phyloP scores from a whole-genome alignment of 208 protist species.

The Leishmania tarentolae region DNA sequence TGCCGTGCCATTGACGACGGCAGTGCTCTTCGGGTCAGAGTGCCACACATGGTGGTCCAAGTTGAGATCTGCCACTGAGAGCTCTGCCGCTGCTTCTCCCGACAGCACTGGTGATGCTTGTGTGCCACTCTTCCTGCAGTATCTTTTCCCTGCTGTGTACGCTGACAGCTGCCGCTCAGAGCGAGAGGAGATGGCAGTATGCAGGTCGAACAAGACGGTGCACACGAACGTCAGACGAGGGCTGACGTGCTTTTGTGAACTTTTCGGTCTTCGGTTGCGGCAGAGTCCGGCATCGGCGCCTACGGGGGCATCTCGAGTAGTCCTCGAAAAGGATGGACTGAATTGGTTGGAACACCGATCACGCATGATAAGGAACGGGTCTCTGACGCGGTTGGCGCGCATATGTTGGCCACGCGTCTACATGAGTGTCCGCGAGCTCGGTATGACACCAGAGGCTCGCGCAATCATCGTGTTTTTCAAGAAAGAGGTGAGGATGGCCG shows the following conservation, averaged over 20 bases:
- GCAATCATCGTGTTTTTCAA: conserved; percentile 52
- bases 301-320: neutral
- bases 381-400: conserved; percentile 43
- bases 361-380: conserved; percentile 35
- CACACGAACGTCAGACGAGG: conserved; percentile 49
- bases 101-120: neutral
- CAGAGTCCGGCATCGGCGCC: conserved; percentile 1
- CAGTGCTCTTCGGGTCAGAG: conserved; percentile 63
- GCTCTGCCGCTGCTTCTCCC: conserved; percentile 2
- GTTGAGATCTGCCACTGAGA: conserved; percentile 37
- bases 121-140: conserved; percentile 37
- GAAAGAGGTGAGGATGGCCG: conserved; percentile 27
- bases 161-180: conserved; percentile 8
- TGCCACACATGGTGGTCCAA: conserved; percentile 77
- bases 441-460: conserved; percentile 39
- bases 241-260: conserved; percentile 70
- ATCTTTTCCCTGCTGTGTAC: conserved; percentile 40
- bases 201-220: conserved; percentile 25
- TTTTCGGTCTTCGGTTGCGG: conserved; percentile 67
- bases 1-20: conserved; percentile 33
- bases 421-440: conserved; percentile 47
- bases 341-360: conserved; percentile 64
- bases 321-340: conserved; percentile 55
- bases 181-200: conserved; percentile 31
- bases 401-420: conserved; percentile 53